These are phyloP conservation scores for Eutrema japonicum DNA, from an alignment of 345 rosid genomes.

Conservation along the genomic window DNA sequence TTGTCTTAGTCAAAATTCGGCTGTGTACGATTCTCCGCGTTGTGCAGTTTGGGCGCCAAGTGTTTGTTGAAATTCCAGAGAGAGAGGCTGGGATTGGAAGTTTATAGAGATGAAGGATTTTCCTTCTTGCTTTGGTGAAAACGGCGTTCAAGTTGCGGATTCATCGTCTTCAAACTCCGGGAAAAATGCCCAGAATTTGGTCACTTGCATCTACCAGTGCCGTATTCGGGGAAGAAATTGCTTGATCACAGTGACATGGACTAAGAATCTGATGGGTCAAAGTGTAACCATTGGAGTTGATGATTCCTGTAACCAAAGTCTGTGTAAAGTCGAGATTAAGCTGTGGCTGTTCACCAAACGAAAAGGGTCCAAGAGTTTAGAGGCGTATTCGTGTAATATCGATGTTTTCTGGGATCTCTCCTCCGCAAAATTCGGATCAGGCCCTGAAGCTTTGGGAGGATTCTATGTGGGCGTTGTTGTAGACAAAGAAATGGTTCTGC, in stretches of 20 bases:
- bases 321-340: constrained; percentile 85
- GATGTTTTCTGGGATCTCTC: constrained; percentile 77
- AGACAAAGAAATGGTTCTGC: constrained; percentile 63
- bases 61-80: constrained; percentile 37
- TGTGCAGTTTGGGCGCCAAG: constrained; percentile 26
- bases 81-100: constrained; percentile 11
- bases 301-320: constrained; percentile 62
- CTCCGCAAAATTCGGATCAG: constrained; percentile 75
- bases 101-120: constrained; percentile 76
- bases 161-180: constrained; percentile 64
- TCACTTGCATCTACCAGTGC: constrained; percentile 75
- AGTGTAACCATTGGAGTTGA: constrained; percentile 72
- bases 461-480: constrained; percentile 72
- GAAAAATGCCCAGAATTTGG: constrained; percentile 77
- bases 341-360: constrained; percentile 90
- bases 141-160: constrained; percentile 91
- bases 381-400: constrained; percentile 58
- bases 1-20: neutral
- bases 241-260: constrained; percentile 81
- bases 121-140: constrained; percentile 97
- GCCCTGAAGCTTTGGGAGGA: constrained; percentile 80
- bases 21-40: neutral
- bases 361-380: constrained; percentile 67
- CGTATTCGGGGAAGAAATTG: constrained; percentile 61
- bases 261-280: constrained; percentile 85